phyloP scores from a whole-genome alignment of 768 basidiomycete genomes.

The Lactarius psammicola region DNA sequence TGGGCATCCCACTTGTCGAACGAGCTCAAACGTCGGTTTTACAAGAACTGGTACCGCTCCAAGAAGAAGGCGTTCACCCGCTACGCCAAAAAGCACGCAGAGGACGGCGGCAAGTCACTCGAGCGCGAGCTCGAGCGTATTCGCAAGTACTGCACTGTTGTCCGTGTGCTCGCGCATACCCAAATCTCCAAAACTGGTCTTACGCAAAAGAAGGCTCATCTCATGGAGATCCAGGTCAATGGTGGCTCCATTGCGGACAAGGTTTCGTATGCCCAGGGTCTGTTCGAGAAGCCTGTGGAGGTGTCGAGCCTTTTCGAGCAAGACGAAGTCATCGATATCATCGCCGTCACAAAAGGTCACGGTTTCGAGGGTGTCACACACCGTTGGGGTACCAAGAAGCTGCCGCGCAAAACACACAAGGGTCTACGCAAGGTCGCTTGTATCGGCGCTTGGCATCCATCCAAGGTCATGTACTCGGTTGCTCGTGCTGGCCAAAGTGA shows the following conservation, averaged over 20 bases:
- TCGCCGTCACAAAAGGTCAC: constrained; percentile 99
- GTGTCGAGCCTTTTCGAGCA: constrained; percentile 87
- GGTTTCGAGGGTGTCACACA: constrained; percentile 99
- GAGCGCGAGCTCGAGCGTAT: constrained; percentile 98
- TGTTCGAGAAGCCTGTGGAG: constrained; percentile 97
- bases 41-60: constrained; percentile 99
- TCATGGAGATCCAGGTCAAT: constrained; percentile 99
- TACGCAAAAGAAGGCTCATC: constrained; percentile 98
- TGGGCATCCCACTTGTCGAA: constrained; percentile 98
- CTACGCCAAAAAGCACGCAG: constrained; percentile 99
- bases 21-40: constrained; percentile 98
- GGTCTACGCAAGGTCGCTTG: constrained; percentile 99
- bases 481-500: constrained; percentile 99
- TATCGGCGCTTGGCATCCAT: constrained; percentile 98
- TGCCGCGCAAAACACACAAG: constrained; percentile 98
- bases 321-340: constrained; percentile 94
- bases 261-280: constrained; percentile 88
- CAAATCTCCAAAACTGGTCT: constrained; percentile 98
- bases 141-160: constrained; percentile 99
- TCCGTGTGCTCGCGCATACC: constrained; percentile 98
- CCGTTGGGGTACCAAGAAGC: constrained; percentile 99
- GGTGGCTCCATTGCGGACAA: constrained; percentile 96
- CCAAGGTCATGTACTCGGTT: constrained; percentile 99
- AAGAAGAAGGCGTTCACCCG: constrained; percentile 99
- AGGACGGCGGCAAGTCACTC: constrained; percentile 88